Evolutionary conservation across 2,329 filamentous ascomycete species (phyloP), one percentile per base, ranked within the genome.

Genomic region (Colletotrichum incanum): DNA sequence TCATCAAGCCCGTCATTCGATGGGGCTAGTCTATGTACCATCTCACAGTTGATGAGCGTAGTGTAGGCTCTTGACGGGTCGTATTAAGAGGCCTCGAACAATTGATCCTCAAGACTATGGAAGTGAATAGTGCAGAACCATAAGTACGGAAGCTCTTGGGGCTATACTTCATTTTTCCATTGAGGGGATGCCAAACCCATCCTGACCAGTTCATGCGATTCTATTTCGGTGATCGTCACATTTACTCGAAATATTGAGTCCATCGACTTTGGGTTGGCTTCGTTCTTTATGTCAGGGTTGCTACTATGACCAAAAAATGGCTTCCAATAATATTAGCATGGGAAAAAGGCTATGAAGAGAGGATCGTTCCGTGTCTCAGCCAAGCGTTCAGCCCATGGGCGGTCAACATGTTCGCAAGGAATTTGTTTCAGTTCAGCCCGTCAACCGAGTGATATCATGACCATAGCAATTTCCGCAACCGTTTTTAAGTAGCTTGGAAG

Each of bases 1-100:
- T 62, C 26, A 71, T 71, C 41, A 71, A 71, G 34, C 68, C 68
- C 1, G 68, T 71, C 1, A 71, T 71, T 43, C 47, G 49, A 20
- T 71, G 68, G 63, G 28, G 16, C 12, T 59, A 59, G 55, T 14
- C 23, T 7, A 31, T 12, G 8, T 16, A 1, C 11, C 18, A 14
- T 16, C 5, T 1, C 16, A 3, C 43, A 34, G 37, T 37, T 14
- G 18, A 37, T 12, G 39, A 26, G 12, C 8, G 3, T 14, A 34
- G 26, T 18, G 4, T 31, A 20, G 37, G 26, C 55, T 28, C 12
- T 3, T 5, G 14, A 3, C 5, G 23, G n/a, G n/a, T 34, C 23
- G 34, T 18, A 31, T 23, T 39, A 39, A 16, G 11, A 4, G 23
- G 37, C 2, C 55, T 31, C 14, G 23, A 43, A 59, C n/a, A 28